A percentile compares a stretch with the other conserved stretches of the same genome.
These are phyloP conservation scores for Aspergillus neotritici DNA, from an alignment of 2,329 filamentous ascomycete species.

Conservation along the genomic window DNA sequence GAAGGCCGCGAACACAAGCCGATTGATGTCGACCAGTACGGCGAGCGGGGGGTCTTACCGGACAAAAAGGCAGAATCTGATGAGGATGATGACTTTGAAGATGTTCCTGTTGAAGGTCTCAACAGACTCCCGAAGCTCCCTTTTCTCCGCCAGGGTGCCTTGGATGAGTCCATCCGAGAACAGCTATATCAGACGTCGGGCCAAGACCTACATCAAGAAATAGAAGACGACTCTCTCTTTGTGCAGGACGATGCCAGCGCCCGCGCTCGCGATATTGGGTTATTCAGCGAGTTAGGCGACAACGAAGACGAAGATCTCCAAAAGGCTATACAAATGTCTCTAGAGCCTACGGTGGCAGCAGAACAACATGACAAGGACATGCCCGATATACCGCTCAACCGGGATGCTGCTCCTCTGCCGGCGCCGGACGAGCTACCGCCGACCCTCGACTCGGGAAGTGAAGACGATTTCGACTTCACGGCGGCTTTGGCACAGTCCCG, in stretches of 20 bases:
- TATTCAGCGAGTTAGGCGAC: conserved; percentile 49
- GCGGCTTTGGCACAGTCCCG: conserved; percentile 68
- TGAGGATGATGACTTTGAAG: conserved; percentile 78
- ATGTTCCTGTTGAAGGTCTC: conserved; percentile 83
- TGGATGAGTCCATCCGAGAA: conserved; percentile 33
- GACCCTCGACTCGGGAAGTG: conserved; percentile 48
- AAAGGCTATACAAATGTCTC: conserved; percentile 76
- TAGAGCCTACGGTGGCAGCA: conserved; percentile 44
- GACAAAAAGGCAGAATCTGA: conserved; percentile 57
- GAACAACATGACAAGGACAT: conserved; percentile 39
- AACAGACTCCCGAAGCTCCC: conserved; percentile 69
- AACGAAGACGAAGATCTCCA: conserved; percentile 68
- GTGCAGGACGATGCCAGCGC: conserved; percentile 40
- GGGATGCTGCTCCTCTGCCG: conserved; percentile 45
- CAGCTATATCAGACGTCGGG: conserved; percentile 33
- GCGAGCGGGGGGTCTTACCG: conserved; percentile 46
- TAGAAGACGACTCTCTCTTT: conserved; percentile 52
- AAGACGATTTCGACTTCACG: conserved; percentile 74
- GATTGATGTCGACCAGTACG: conserved; percentile 76
- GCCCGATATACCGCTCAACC: conserved; percentile 29
- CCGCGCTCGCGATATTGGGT: conserved; percentile 35
- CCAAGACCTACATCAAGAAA: conserved; percentile 8
- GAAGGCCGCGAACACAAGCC: conserved; percentile 76
- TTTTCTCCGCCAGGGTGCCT: conserved; percentile 33
- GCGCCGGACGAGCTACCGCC: conserved; percentile 22